Evolutionary conservation across 169 alveolate genomes (phyloP).

Genomic region (Toxoplasma gondii): DNA sequence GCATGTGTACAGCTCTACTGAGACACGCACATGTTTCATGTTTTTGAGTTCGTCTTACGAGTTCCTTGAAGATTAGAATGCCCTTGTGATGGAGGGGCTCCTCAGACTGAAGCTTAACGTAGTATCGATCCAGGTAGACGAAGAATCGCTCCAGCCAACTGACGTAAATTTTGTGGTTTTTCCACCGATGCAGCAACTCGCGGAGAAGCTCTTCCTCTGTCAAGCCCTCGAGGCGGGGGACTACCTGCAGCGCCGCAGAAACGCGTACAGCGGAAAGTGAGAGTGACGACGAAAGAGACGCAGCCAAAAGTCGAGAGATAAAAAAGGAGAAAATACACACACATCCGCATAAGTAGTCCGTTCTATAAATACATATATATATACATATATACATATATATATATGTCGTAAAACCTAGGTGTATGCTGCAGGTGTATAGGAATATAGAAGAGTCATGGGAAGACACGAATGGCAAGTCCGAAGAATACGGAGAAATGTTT

Average conservation of each 20-base stretch:
- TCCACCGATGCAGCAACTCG: constrained; percentile 79
- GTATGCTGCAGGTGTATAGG: no score
- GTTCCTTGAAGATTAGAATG: constrained; percentile 73
- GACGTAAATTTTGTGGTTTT: constrained; percentile 77
- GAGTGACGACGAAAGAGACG: background rate
- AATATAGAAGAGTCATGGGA: no score
- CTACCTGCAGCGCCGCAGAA: constrained; percentile 52
- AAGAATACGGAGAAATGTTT: no score
- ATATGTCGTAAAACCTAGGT: no score
- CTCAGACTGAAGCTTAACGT: constrained; percentile 73
- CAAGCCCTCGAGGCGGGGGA: constrained; percentile 63
- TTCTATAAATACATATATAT: no score
- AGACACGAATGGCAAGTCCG: no score
- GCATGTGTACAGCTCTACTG: background rate
- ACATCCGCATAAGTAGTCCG: background rate
- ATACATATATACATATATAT: no score
- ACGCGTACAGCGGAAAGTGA: background rate
- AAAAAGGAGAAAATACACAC: background rate
- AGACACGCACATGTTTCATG: background rate
- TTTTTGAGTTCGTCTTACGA: background rate
- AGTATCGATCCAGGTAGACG: constrained; percentile 78
- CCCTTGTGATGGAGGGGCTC: constrained; percentile 75
- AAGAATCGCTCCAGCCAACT: constrained; percentile 84
- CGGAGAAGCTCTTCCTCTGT: constrained; percentile 63
- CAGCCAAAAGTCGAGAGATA: background rate